Evolutionary conservation across 306 rosid species (phyloP), one percentile per base, ranked within the genome.

Genomic region (Gleditsia sinensis): DNA sequence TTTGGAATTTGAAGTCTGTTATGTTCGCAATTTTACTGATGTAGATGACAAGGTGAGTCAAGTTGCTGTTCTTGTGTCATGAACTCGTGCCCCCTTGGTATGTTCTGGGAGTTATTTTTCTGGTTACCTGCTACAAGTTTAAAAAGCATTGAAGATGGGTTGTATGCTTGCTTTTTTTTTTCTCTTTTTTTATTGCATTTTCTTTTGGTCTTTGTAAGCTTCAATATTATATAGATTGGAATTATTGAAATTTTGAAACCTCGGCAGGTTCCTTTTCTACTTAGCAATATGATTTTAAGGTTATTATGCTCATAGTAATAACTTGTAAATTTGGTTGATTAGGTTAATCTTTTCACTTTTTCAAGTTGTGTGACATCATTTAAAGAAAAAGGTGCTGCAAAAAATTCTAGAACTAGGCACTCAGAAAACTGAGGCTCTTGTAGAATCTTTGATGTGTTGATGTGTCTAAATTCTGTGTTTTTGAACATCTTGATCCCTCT

Each of bases 1-100:
- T 76, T 84, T 94, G 95, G 97, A 92, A 9, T 88, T 74, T 76
- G 83, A 90, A 80, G 96, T 94, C 66, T 73, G 75, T 73, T 90
- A 94, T 79, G 95, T 94, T 78, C 95, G 97, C 43, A 94, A 92
- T 83, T 94, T 94, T 79, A 94, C 99, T n/a, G 99, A 94, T 70
- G 95, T 94, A 3, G 97, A 94, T 80, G 97, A 94, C 81, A 94
- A 94, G 86, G 99, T 92, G 45, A 83, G 89, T 82, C 79, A 34
- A 57, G 68, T 75, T 75, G 21, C 77, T 58, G 3, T 71, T 46
- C 11, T 61, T 34, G 5, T 13, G 24, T 25, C 71, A 13, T 25
- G 4, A 63, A 62, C 39, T n/a, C 14, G 3, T 39, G 23, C 62
- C 3, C 54, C 23, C 7, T 56, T 53, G 50, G 6, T 33, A n/a